These are phyloP conservation scores for Oryza glumipatula DNA, from an alignment of 176 grass and related monocot species.

Conservation along the genomic window DNA sequence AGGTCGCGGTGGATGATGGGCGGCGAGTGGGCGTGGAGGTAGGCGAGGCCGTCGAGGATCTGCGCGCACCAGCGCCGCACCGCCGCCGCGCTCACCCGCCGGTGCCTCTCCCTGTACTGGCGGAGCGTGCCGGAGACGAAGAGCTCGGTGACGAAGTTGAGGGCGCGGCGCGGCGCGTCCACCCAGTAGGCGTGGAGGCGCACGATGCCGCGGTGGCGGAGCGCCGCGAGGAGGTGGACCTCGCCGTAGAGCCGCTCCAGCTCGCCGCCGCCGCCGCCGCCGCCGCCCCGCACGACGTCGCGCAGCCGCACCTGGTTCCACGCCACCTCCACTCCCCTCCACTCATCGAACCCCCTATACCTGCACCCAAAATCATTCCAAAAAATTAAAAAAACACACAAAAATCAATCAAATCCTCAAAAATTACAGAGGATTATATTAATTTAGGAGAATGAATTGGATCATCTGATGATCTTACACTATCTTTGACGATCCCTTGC, in stretches of 20 bases:
- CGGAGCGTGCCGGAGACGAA: constrained; percentile 81
- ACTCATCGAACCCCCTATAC: constrained; percentile 74
- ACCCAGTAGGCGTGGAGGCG: constrained; percentile 68
- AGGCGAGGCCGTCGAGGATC: constrained; percentile 64
- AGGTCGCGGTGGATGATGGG: constrained; percentile 86
- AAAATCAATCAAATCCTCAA: not conserved
- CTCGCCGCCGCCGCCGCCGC: constrained; percentile 41
- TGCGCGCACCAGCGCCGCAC: constrained; percentile 79
- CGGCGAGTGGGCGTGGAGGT: constrained; percentile 68
- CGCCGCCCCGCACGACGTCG: constrained; percentile 51
- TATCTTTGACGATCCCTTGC: constrained; percentile 73
- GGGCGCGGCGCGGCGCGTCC: constrained; percentile 37
- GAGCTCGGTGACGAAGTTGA: constrained; percentile 81
- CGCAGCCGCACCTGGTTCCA: constrained; percentile 71
- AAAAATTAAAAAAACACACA: no score
- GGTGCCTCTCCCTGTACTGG: constrained; percentile 64
- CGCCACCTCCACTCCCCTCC: constrained; percentile 65
- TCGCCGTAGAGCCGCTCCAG: constrained; percentile 71
- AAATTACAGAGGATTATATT: not conserved
- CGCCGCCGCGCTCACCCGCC: constrained; percentile 45
- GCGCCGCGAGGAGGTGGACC: constrained; percentile 69
- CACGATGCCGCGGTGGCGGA: constrained; percentile 65
- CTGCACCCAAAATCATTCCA: constrained; percentile 29
- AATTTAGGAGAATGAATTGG: not conserved
- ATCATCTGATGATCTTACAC: constrained; percentile 49